Evolutionary conservation across 768 basidiomycete genomes (phyloP), one percentile per base, ranked within the genome.

Genomic region (Sporobolomyces phaffii): DNA sequence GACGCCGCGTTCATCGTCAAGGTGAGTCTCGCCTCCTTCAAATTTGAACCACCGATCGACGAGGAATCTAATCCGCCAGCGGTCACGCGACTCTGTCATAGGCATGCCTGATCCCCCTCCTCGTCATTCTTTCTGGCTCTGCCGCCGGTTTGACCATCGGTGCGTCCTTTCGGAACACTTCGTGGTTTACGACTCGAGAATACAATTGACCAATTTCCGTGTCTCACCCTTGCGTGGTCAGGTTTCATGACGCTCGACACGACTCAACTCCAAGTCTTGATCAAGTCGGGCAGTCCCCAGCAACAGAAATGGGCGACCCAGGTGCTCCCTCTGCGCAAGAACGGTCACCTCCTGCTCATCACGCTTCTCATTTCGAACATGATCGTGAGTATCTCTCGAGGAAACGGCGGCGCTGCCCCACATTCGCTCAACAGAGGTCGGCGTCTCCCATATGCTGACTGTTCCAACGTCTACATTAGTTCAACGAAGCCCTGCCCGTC

Each of bases 181-280:
- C n/a, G n/a, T n/a, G n/a, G n/a, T n/a, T n/a, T n/a, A n/a, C n/a
- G n/a, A n/a, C n/a, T n/a, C n/a, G 38, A 56, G 22, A 9, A 33
- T 13, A 13, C 18, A 20, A 10, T 7, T 24, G 17, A 38, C 38
- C 48, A 20, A 44, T 40, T 28, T 20, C 28, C 26, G 56, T 65
- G 91, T 78, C 81, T 92, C 72, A 93, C 91, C 64, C 80, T 93
- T n/a, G n/a, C n/a, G n/a, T n/a, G n/a, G n/a, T n/a, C n/a, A 50
- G 91, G 91, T 38, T 92, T 56, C 44, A 75, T 93, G 88, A 88
- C 87, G 72, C 82, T 93, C 77, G 91, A 94, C 78, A 88, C 88
- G 77, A 92, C 91, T 44, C 90, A 92, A 81, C 83, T 94, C 47
- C 86, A 87, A 75, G 91, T 94, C 4, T 79, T 94, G 26, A 85